Evolutionary conservation across 169 alveolate species (phyloP), one percentile per base, ranked within the genome.

Genomic region (Neospora caninum): DNA sequence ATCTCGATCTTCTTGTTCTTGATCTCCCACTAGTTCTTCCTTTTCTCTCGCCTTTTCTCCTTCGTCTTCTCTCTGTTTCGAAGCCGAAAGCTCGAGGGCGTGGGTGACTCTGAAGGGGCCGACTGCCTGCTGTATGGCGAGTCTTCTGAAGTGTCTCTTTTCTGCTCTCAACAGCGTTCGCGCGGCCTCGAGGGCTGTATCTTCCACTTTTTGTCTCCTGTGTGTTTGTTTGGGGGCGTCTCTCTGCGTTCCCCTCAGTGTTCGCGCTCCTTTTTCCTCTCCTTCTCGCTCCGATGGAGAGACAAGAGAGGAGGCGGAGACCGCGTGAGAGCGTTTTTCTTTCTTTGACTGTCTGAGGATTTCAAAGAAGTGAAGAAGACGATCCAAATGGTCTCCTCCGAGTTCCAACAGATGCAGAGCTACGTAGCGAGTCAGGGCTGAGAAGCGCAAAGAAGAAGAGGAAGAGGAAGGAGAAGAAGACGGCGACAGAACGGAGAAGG

Each of bases 361-460:
- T 6, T 7, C 73, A 53, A 54, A 49, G 87, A 94, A 94, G n/a
- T 80, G 34, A 16, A 82, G 39, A 84, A 94, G 91, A 38, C 96
- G 92, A 54, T 94, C 96, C 42, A 94, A 94, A 42, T 94, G 94
- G 82, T 94, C 94, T 39, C 96, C 96, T 20, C 96, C 96, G 7
- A 94, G 58, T 78, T 94, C 96, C 73, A 88, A 41, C 43, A 94
- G 82, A 64, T 94, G 96, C n/a, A 94, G 88, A 49, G 88, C 87
- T 20, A 94, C 94, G 91, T 84, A 94, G 80, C 96, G 92, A 43
- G 83, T 73, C 45, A 25, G 2, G 9, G 88, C 87, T 2, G 42
- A 18, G 39, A 45, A 49, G 45, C 42, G 78, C 20, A 45, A 45
- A 36, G 38, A 9, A 25, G 86, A n/a, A 78, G 86, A 20, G 27